Base-by-base conservation (phyloP, 148 eudicot genomes). In the Pouteria glomerata region DNA sequence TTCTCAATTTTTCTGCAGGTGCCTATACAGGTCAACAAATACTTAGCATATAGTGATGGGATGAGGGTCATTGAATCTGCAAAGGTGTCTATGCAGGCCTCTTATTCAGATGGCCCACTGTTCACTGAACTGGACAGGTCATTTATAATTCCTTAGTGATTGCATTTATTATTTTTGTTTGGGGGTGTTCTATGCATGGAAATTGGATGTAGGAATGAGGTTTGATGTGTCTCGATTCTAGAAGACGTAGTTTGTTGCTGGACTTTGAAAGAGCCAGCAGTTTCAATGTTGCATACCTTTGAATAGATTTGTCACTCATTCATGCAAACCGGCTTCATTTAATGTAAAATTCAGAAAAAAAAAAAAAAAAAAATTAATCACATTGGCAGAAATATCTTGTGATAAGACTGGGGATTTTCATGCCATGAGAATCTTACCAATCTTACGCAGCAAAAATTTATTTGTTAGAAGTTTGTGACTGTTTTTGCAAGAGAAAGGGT, bases 21-120 rank as follows among this genome's bases (percentile, higher is more conserved):
- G 44, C 97, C 98, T 44, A 89, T 95, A 79, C 98, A 91, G 83
- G 97, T 95, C 10, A 91, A 91, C 88, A 95, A 83, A 78, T 70
- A 73, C 70, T 82, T 95, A 87, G 97, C 90, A 58, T 84, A 86
- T 56, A 91, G 83, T 73, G 97, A 95, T 85, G 98, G 98, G 24
- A 89, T 95, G 90, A 89, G 81, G 78, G 81, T 91, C 58, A 71
- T 91, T 77, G 97, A 91, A 73, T 70, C 89, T 77, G 76, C 81
- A 21, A 89, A 82, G 82, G 73, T 74, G 23, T 23, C 77, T 19
- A 53, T 69, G 24, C 80, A 74, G 35, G 76, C 81, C 57, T 73
- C 83, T 75, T 78, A 81, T 50, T 74, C 93, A 67, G 93, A 91
- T 77, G 88, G 87, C 70, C 68, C 81, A 24, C 79, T 74, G 35